A percentile compares a stretch with the other conserved stretches of the same genome.
These are phyloP conservation scores for Quambalaria eucalypti DNA, from an alignment of 1,284 basidiomycete species.

Conservation along the genomic window DNA sequence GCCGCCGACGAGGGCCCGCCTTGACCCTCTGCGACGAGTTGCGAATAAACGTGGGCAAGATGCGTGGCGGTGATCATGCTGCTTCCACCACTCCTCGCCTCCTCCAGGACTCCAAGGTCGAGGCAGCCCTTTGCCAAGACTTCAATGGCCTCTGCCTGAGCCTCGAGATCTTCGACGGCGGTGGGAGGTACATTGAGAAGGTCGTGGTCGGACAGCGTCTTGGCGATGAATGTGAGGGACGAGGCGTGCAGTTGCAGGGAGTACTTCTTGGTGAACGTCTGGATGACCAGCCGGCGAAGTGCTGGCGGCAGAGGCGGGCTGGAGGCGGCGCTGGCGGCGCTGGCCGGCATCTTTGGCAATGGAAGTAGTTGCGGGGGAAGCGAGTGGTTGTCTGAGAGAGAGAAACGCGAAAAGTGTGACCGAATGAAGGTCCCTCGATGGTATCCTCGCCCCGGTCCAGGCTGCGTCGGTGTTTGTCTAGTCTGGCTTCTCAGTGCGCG, in stretches of 20 bases:
- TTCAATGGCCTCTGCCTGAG: conserved; percentile 41
- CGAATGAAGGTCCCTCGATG: too few species aligned
- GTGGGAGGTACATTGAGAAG: conserved; percentile 9
- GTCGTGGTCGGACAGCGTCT: conserved; percentile 33
- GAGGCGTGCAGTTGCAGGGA: conserved; percentile 41
- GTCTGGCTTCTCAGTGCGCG: too few species aligned
- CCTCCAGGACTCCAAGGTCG: conserved; percentile 16
- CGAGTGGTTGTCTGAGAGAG: too few species aligned
- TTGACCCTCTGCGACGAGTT: conserved; percentile 22
- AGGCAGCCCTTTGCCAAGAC: conserved; percentile 37
- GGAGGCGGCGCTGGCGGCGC: not conserved
- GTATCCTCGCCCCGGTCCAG: too few species aligned
- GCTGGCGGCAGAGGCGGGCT: conserved; percentile 16
- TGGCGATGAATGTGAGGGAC: conserved; percentile 36
- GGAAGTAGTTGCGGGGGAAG: too few species aligned
- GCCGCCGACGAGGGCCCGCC: conserved; percentile 14
- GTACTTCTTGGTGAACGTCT: conserved; percentile 39
- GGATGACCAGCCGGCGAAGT: conserved; percentile 33
- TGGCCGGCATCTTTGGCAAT: not conserved
- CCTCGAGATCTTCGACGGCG: conserved; percentile 17
- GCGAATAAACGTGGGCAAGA: conserved; percentile 36
- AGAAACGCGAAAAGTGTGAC: too few species aligned
- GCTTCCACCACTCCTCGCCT: conserved; percentile 1
- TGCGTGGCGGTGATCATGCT: conserved; percentile 22
- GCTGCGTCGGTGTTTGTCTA: too few species aligned